Base-by-base conservation (phyloP, 768 basidiomycete genomes). In the Amanita fuliginea region DNA sequence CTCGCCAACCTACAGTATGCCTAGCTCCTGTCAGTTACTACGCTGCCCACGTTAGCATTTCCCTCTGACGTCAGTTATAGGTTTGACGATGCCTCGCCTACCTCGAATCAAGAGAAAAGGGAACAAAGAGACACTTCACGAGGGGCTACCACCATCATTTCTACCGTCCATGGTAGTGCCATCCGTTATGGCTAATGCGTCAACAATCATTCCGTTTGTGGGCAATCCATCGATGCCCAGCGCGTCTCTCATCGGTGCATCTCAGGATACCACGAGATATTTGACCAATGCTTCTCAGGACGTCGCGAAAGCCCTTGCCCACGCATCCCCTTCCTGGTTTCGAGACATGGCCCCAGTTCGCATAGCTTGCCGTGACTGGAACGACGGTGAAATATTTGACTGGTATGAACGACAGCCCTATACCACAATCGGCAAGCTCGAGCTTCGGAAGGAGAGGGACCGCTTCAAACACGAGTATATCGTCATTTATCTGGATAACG, bases 91-190 rank as follows among this genome's bases (percentile, higher is more conserved):
- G 13, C 11, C 32, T 13, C 13, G 10, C 13, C 13, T 32, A 5
- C 32, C 32, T 32, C 32, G 11, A 13, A 11, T 32, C 32, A 13
- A 10, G 7, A 32, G 13, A 32, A 32, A 32, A 13, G 0, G 13
- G 11, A 11, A 32, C 4, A 13, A 32, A 32, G 13, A 32, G 4
- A 13, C 32, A 11, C 3, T 11, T 32, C 30, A 10, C 13, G 11
- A 32, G 13, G 32, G 32, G 32, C 32, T 32, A 10, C 32, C 32
- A 13, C 10, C 13, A 4, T 32, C 32, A 32, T 32, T 32, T 32
- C 4, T 32, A 13, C 32, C 11, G 13, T 32, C 32, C 1, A 32
- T 80, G 30, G 11, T 32, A 11, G 6, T 32, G 30, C 30, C 30
- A 32, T 32, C 30, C 11, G 4, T 13, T 13, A 32, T 32, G 32